Evolutionary conservation across 257 asterid species (phyloP).

Genomic region (Galeopsis tetrahit): DNA sequence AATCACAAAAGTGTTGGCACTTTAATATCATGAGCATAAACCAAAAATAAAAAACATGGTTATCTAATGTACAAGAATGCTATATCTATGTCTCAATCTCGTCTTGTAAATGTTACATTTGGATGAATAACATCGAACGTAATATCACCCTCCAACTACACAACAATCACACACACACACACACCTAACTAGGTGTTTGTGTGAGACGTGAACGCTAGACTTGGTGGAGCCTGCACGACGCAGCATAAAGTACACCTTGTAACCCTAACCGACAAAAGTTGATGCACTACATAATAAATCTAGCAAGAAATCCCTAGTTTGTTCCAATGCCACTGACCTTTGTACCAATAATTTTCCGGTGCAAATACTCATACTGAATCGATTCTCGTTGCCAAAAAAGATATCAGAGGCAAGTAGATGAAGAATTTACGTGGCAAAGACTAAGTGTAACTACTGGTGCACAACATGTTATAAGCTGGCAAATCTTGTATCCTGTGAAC

Average conservation of each 20-base stretch:
- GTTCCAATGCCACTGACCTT: neutral
- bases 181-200: neutral
- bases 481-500: conserved; percentile 73
- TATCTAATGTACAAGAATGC: conserved; percentile 2
- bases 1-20: neutral
- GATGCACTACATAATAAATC: neutral
- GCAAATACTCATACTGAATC: neutral
- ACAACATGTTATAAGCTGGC: conserved; percentile 83
- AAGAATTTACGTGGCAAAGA: neutral
- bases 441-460: conserved; percentile 35
- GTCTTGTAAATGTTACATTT: neutral
- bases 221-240: neutral
- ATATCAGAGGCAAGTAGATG: neutral
- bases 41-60: neutral
- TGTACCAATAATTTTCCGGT: neutral
- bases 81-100: neutral
- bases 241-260: neutral
- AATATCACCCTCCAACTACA: neutral
- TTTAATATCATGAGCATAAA: conserved; percentile 9
- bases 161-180: conserved; percentile 3
- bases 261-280: neutral
- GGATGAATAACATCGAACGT: neutral
- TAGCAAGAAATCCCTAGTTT: neutral
- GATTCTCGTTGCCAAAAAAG: neutral
- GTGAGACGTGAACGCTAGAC: neutral